Conservation (phyloP, 2,329 filamentous ascomycete genomes). For the Arthrobotrys sphaeroides region DNA sequence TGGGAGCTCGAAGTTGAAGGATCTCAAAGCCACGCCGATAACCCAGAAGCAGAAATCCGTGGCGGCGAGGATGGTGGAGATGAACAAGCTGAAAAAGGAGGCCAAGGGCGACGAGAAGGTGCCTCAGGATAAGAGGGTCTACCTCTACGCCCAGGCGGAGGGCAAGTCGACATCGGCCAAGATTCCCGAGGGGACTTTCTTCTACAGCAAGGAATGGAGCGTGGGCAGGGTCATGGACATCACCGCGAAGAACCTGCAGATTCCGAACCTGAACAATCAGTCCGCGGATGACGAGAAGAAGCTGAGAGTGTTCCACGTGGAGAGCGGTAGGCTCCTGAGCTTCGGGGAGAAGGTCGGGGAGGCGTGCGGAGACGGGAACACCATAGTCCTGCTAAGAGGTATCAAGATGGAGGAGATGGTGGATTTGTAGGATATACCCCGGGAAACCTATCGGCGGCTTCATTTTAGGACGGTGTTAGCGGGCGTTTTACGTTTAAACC, state of each 20-base stretch:
- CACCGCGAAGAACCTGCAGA: conserved; percentile 78
- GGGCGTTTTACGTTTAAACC: conserved; percentile 18
- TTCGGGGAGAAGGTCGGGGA: conserved; percentile 86
- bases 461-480: conserved; percentile 18
- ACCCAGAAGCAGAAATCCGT: conserved; percentile 72
- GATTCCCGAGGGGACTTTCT: conserved; percentile 82
- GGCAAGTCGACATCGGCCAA: conserved; percentile 85
- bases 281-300: conserved; percentile 79
- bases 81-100: conserved; percentile 81
- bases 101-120: conserved; percentile 91
- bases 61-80: conserved; percentile 72
- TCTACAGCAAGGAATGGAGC: conserved; percentile 86
- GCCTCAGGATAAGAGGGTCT: conserved; percentile 82
- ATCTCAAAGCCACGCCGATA: conserved; percentile 58
- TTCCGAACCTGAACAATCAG: conserved; percentile 85
- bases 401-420: conserved; percentile 80
- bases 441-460: too few species aligned
- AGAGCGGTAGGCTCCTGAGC: conserved; percentile 84
- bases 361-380: conserved; percentile 81
- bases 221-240: conserved; percentile 82
- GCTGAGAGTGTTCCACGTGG: conserved; percentile 89
- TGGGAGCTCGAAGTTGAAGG: conserved; percentile 40
- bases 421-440: conserved; percentile 60
- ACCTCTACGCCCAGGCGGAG: conserved; percentile 88
- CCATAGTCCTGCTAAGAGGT: conserved; percentile 85